Evolutionary conservation across 495 filamentous ascomycete genomes (phyloP), one percentile per base, ranked within the genome.

Genomic region (Talaromyces proteolyticus): DNA sequence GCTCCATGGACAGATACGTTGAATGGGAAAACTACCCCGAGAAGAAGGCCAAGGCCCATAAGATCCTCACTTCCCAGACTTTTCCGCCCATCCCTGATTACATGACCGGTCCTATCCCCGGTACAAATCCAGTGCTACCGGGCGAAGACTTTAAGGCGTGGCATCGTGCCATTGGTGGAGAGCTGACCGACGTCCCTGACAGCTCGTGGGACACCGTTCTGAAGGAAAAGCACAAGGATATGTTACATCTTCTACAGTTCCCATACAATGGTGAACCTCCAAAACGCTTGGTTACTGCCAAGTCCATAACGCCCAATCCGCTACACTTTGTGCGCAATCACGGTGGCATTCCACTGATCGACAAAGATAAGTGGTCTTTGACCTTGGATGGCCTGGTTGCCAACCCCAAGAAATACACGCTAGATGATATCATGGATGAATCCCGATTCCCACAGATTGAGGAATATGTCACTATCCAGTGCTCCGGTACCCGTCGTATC

Each of bases 21-120:
- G 84, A 88, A 58, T 87, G 83, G 84, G 84, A 86, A 57, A 72
- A 76, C 11, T 82, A 85, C 48, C 84, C 82, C 0, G 81, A 85
- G 38, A 85, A 84, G 62, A 79, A 81, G 56, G 67, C 69, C 42
- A 63, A 67, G 39, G 84, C 79, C 11, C 67, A 73, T n/a, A 63
- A 77, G 37, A 73, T 85, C 44, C 56, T 87, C 5, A 61, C 63
- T n/a, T 65, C 68, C 24, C 77, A 85, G 42, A 72, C 73, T 26
- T 86, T 86, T 45, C 67, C 73, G 0, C 61, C 69, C 24, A 70
- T 71, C 34, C 80, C 83, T 0, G 82, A 85, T 53, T 86, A 77
- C 53, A 76, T 81, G 51, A 67, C 84, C 1, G 73, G 57, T 5
- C 79, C 78, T 0, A 69, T 86, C 14, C 82, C 82, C 3, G 61